phyloP scores from a whole-genome alignment of 176 grass and related monocot genomes.

The Eleusine coracana region DNA sequence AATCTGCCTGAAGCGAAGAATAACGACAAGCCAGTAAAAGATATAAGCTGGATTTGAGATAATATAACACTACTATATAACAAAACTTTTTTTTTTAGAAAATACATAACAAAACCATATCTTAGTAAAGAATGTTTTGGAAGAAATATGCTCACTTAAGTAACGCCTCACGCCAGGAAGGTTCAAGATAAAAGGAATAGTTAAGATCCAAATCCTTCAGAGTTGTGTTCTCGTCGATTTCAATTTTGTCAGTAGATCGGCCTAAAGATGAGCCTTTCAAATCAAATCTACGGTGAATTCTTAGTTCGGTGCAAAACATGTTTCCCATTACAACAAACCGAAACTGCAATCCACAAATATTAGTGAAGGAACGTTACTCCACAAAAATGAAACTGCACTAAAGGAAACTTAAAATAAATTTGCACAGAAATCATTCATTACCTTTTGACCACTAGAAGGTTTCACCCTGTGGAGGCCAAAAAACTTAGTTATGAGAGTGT shows the following conservation, averaged over 20 bases:
- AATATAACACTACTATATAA: conserved; percentile 18
- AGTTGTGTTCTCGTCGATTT: conserved; percentile 98
- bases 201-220: conserved; percentile 98
- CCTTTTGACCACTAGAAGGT: conserved; percentile 98
- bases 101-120: conserved; percentile 19
- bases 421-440: conserved; percentile 9
- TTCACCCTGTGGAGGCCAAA: conserved; percentile 99
- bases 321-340: conserved; percentile 99
- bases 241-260: conserved; percentile 85
- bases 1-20: conserved; percentile 70
- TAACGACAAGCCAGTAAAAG: background rate
- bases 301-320: conserved; percentile 99
- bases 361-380: conserved; percentile 34
- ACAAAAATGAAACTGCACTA: background rate
- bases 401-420: conserved; percentile 19
- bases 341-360: conserved; percentile 66
- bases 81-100: background rate
- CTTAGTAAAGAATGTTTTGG: background rate
- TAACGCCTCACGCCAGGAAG: conserved; percentile 93
- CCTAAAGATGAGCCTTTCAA: conserved; percentile 98
- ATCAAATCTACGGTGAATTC: conserved; percentile 94
- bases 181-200: conserved; percentile 96
- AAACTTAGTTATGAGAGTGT: conserved; percentile 99
- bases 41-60: background rate
- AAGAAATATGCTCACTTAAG: conserved; percentile 67